Percentiles rank a stretch among this genome's conserved stretches.
These are phyloP conservation scores for Vitis hybrid DNA, from an alignment of 177 flowering plant genomes.

Conservation along the genomic window DNA sequence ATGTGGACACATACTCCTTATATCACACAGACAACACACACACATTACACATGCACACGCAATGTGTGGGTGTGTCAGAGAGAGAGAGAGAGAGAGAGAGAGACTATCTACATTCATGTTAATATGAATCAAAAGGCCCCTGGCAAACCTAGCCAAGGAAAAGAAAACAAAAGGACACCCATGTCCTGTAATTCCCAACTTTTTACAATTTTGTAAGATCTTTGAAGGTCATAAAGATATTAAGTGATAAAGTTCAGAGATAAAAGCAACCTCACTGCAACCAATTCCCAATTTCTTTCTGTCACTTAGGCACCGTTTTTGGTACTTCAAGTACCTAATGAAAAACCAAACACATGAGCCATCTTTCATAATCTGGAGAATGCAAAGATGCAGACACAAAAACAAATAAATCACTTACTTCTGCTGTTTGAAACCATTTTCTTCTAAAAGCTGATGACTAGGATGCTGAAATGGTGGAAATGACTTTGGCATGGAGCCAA, in stretches of 20 bases:
- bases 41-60: no score
- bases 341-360: slow-evolving; percentile 12
- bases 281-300: slow-evolving; percentile 89
- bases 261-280: slow-evolving; percentile 83
- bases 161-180: background rate
- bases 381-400: background rate
- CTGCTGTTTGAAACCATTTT: slow-evolving; percentile 93
- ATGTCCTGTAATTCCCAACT: background rate
- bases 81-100: no score
- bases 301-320: slow-evolving; percentile 80
- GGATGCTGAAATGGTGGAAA: slow-evolving; percentile 97
- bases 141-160: background rate
- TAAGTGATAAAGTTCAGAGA: background rate
- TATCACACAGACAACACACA: no score
- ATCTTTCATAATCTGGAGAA: background rate
- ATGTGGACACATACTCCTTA: no score
- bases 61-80: no score
- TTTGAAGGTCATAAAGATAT: background rate
- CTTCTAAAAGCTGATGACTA: slow-evolving; percentile 92
- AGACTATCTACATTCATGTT: no score
- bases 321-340: slow-evolving; percentile 82
- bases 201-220: no score
- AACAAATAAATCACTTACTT: slow-evolving; percentile 48
- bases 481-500: slow-evolving; percentile 89
- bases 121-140: no score